phyloP scores from a whole-genome alignment of 257 asterid genomes.

The Echium plantagineum region DNA sequence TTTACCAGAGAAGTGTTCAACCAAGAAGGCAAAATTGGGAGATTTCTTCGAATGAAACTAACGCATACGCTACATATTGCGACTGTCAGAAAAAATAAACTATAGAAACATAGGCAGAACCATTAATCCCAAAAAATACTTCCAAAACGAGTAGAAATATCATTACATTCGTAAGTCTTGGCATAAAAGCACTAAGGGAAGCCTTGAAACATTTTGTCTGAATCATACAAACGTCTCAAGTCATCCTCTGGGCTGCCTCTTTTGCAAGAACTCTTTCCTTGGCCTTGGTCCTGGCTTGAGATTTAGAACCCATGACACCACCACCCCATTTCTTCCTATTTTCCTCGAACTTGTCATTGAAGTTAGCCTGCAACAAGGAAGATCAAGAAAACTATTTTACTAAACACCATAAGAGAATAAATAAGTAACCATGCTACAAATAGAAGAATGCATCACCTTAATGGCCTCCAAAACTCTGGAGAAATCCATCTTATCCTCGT shows the following conservation, averaged over 20 bases:
- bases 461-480: constrained; percentile 9
- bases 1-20: too few relatives aligned
- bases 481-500: constrained; percentile 10
- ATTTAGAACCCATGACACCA: constrained; percentile 38
- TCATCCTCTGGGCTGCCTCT: constrained; percentile 30
- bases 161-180: too few relatives aligned
- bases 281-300: constrained; percentile 38
- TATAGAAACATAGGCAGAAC: too few relatives aligned
- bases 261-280: constrained; percentile 34
- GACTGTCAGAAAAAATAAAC: too few relatives aligned
- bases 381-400: background rate
- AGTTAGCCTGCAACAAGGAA: constrained; percentile 28
- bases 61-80: too few relatives aligned
- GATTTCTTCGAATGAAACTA: too few relatives aligned
- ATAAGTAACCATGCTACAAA: background rate
- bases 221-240: background rate
- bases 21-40: too few relatives aligned
- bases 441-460: background rate
- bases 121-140: too few relatives aligned
- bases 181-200: too few relatives aligned
- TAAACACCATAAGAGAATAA: background rate
- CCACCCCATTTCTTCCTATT: constrained; percentile 40
- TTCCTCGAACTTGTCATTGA: constrained; percentile 36
- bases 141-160: too few relatives aligned
- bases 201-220: background rate